phyloP scores from a whole-genome alignment of 2,329 filamentous ascomycete species.

The Ramularia collo-cygni region DNA sequence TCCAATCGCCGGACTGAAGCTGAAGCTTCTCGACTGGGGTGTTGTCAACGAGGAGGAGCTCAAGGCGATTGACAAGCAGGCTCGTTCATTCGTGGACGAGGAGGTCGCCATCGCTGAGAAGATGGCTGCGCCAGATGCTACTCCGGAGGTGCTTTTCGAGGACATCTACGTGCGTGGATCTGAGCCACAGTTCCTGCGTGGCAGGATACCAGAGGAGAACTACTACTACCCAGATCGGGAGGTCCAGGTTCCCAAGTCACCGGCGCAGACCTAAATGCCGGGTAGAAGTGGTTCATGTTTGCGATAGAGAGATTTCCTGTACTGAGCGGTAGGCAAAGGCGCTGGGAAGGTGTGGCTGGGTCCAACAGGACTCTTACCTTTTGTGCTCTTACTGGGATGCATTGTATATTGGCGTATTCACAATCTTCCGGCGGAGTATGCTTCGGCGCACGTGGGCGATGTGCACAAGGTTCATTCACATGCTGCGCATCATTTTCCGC shows the following conservation, averaged over 20 bases:
- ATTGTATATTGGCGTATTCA: no score
- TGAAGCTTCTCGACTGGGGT: constrained; percentile 94
- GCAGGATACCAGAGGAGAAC: constrained; percentile 85
- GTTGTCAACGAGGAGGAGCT: constrained; percentile 90
- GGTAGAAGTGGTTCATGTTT: not conserved
- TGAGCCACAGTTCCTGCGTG: constrained; percentile 82
- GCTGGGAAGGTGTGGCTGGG: no score
- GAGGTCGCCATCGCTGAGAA: constrained; percentile 88
- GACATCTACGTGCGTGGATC: constrained; percentile 88
- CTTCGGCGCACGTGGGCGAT: no score
- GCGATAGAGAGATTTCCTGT: not conserved
- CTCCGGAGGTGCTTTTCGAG: constrained; percentile 80
- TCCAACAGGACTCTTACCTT: no score
- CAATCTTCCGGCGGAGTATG: no score
- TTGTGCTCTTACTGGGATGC: no score
- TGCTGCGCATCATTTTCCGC: no score
- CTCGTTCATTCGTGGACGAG: constrained; percentile 73
- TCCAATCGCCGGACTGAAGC: constrained; percentile 94
- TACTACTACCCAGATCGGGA: constrained; percentile 56
- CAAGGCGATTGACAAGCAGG: constrained; percentile 92
- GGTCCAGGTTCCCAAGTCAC: constrained; percentile 24
- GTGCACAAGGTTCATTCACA: no score
- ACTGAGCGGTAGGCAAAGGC: not conserved
- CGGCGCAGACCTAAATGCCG: constrained; percentile 22
- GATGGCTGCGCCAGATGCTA: constrained; percentile 75